Evolutionary conservation across 495 filamentous ascomycete genomes (phyloP).

Genomic region (Penicillium steckii): DNA sequence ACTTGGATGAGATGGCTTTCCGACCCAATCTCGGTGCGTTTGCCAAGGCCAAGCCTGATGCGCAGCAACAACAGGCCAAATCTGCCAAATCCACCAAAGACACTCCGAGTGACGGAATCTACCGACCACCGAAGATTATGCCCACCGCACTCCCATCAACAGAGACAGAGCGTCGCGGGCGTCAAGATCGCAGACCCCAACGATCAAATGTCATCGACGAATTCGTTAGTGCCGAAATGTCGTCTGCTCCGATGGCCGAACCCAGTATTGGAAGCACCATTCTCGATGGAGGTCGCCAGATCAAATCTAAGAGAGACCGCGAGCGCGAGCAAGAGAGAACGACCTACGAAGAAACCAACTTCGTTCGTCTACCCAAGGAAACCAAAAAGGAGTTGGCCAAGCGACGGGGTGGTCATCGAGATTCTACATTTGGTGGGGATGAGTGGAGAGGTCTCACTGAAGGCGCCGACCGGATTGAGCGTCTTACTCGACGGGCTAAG

Average conservation of each 20-base stretch:
- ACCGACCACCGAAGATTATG: constrained; percentile 81
- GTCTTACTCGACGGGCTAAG: constrained; percentile 59
- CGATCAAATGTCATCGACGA: constrained; percentile 82
- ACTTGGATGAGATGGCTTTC: constrained; percentile 64
- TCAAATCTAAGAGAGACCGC: constrained; percentile 68
- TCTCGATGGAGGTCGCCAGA: constrained; percentile 64
- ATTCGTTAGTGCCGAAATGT: constrained; percentile 79
- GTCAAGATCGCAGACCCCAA: constrained; percentile 41
- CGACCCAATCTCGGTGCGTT: constrained; percentile 64
- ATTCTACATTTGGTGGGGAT: constrained; percentile 71
- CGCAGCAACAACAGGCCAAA: constrained; percentile 23
- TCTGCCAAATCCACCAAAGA: constrained; percentile 12
- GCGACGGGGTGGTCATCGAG: constrained; percentile 47
- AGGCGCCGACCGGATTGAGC: constrained; percentile 73
- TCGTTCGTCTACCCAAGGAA: constrained; percentile 75
- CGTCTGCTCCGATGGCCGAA: constrained; percentile 69
- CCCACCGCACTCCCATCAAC: constrained; percentile 63
- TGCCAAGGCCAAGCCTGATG: constrained; percentile 38
- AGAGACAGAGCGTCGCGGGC: constrained; percentile 60
- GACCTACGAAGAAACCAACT: constrained; percentile 85
- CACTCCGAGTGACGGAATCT: constrained; percentile 56
- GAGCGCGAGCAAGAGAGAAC: constrained; percentile 68
- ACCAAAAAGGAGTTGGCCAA: constrained; percentile 71
- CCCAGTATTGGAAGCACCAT: constrained; percentile 86
- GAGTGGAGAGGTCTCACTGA: constrained; percentile 78